Conservation (phyloP, 805 yeast species). For the Yarrowia porcina region DNA sequence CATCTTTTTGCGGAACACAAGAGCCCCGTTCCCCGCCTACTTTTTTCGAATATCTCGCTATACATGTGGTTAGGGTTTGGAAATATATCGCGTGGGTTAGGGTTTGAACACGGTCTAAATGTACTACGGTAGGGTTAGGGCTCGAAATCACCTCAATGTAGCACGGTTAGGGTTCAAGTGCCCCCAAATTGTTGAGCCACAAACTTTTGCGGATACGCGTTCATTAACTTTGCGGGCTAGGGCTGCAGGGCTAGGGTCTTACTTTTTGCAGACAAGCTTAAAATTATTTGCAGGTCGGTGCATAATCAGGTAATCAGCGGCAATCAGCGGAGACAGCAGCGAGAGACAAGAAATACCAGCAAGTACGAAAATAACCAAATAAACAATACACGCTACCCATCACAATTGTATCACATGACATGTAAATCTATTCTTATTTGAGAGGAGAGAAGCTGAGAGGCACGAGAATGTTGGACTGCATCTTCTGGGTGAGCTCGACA, state of each 20-base stretch:
- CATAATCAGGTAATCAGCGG: constrained; percentile 16
- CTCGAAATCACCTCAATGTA: no score
- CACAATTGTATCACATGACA: no score
- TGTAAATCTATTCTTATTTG: constrained; percentile 30
- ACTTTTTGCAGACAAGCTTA: background rate
- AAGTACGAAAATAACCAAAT: no score
- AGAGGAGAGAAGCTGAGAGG: constrained; percentile 44
- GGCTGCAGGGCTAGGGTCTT: background rate
- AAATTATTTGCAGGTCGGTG: background rate
- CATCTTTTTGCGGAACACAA: background rate
- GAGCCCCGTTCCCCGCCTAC: background rate
- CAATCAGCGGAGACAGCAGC: background rate
- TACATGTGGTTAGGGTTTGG: background rate
- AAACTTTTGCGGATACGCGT: no score
- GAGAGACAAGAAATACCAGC: no score
- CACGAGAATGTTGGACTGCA: constrained; percentile 42
- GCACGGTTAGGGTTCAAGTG: no score
- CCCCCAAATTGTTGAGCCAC: no score
- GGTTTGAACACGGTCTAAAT: no score
- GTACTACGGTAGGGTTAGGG: no score
- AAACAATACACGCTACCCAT: no score
- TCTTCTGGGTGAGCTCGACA: constrained; percentile 40
- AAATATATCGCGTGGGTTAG: no score
- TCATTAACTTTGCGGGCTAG: no score
- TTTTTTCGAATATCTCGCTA: background rate